A percentile compares a stretch with the other conserved stretches of the same genome.
Conservation (phyloP, 106 monocot species). For the Acorus gramineus region DNA sequence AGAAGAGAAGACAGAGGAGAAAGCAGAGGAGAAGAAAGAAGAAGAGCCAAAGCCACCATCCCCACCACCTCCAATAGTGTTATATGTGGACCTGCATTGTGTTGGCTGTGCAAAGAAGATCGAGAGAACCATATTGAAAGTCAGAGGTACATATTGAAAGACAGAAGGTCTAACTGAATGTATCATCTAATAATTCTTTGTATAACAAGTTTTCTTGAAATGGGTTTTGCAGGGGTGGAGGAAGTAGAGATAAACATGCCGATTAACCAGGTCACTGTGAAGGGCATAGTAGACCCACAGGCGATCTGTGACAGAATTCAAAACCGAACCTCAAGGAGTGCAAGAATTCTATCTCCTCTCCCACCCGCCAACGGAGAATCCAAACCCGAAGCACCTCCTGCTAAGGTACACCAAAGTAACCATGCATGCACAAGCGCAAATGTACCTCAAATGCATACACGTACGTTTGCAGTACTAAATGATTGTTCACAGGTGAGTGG, state of each 20-base stretch:
- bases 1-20: no score
- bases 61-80: conserved; percentile 47
- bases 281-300: conserved; percentile 71
- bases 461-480: no score
- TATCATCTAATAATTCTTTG: not conserved
- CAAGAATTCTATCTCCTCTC: not conserved
- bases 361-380: no score
- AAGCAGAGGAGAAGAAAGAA: conserved; percentile 7
- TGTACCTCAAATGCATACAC: no score
- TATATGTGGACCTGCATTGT: conserved; percentile 65
- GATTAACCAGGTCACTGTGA: conserved; percentile 51
- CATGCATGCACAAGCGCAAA: no score
- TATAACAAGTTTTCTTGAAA: not conserved
- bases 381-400: no score
- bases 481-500: conserved; percentile 24
- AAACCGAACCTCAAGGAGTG: conserved; percentile 51
- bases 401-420: no score
- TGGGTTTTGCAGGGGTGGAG: conserved; percentile 49
- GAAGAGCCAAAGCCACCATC: conserved; percentile 8
- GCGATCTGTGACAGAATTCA: conserved; percentile 44
- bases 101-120: conserved; percentile 28
- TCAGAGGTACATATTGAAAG: conserved; percentile 38
- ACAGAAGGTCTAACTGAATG: conserved; percentile 28
- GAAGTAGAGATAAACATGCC: conserved; percentile 67
- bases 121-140: conserved; percentile 21